Base-by-base conservation (phyloP, 2,329 filamentous ascomycete genomes). In the Arthrobotrys conoides region DNA sequence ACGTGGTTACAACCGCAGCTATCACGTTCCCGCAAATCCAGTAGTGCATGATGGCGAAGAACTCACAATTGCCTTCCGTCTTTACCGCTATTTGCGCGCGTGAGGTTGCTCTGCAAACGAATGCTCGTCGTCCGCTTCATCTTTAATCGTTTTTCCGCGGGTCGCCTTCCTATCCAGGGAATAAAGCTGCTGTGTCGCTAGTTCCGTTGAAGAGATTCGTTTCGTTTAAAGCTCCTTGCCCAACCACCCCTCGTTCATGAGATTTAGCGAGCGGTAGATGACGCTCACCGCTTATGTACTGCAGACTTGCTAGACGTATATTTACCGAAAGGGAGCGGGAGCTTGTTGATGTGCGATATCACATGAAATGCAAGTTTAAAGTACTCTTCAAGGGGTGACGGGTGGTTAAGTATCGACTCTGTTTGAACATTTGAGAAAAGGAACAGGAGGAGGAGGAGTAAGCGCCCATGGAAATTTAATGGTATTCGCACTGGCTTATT, bases 71-170 rank as follows among this genome's bases (percentile, higher is more conserved):
- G 75, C 33, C 75, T 48, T 18, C 75, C 75, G 18, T 78, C 75
- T 65, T 78, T 78, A 48, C 75, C 75, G 64, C 75, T 78, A 44
- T 78, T 78, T 38, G 75, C 75, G 44, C 75, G 75, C 30, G 75
- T 51, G 68, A 78, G 61, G 63, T 78, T 78, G 68, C 75, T 78
- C 41, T 78, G 68, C 63, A 78, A 44, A 44, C 75, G 20, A 38
- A 78, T 59, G 20, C 75, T 69, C 46, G 68, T 57, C 22, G 68
- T 46, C 48, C 69, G 67, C 44, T 64, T 71, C 49, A 71, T 71
- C 22, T 61, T 38, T 33, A 46, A 63, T 67, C 27, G 36, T 44
- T 30, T 67, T 36, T 44, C 27, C 30, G 49, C 38, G 36, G 53
- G 57, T 44, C 36, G 36, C 57, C 57, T 61, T 41, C 22, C 36